Base-by-base conservation (phyloP, 2,329 filamentous ascomycete genomes). In the Fusarium sp. region DNA sequence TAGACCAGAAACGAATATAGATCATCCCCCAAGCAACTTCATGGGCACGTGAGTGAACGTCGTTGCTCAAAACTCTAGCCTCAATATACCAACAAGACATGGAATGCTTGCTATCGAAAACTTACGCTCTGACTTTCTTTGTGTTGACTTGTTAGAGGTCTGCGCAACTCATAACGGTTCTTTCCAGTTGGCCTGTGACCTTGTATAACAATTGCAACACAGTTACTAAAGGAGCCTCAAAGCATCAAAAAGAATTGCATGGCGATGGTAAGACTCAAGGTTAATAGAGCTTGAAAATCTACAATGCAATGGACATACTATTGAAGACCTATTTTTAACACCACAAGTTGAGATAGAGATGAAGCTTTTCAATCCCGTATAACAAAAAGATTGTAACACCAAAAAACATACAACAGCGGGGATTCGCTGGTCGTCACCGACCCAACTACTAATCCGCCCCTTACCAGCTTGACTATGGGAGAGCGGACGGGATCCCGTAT, bases 1-100 rank as follows among this genome's bases (percentile, higher is more conserved):
- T 70, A 70, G 29, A n/a, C 67, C 54, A 15, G 55, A 65, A 65
- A 55, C n/a, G 44, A 43, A 5, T 40, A 65, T 53, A 49, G 43
- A 59, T 38, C 55, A 65, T 70, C 57, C 30, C 67, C 68, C 46
- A 47, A 71, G 67, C 52, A 70, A 65, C 38, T 24, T 22, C 30
- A 20, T 34, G 22, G 25, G 22, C 32, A 47, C 16, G 25, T 27
- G 20, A 29, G 16, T 47, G n/a, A 29, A 15, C 22, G 48, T 38
- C 38, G n/a, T 60, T 66, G n/a, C 46, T 65, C 51, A 30, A 41
- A 34, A 30, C 34, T 53, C 44, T 25, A 57, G 59, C 62, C 34
- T 59, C 38, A 34, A 51, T 40, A 27, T 56, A 25, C 22, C 9
- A 49, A 30, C 22, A 59, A 25, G 38, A 24, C 40, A 67, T 41